Conservation (phyloP, 2,329 filamentous ascomycete species). For the Chaetomium sp. region DNA sequence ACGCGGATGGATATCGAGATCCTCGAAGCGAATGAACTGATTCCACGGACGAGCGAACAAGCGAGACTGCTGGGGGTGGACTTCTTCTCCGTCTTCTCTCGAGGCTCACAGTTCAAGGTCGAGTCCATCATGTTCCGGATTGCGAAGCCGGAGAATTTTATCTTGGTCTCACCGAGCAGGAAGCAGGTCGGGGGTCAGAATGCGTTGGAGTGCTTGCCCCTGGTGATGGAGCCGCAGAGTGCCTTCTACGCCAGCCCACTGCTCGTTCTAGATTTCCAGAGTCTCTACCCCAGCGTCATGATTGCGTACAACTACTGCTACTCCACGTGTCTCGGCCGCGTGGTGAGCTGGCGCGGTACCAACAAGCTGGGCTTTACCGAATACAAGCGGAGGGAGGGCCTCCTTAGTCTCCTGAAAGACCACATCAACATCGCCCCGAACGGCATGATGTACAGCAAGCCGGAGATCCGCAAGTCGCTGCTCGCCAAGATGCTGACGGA, state of each 20-base stretch:
- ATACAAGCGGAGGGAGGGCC: slow-evolving; percentile 67
- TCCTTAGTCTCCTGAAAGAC: slow-evolving; percentile 73
- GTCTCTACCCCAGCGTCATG: slow-evolving; percentile 94
- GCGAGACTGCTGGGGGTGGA: slow-evolving; percentile 88
- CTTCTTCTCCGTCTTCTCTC: slow-evolving; percentile 92
- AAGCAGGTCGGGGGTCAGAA: slow-evolving; percentile 94
- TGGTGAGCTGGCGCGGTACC: slow-evolving; percentile 78
- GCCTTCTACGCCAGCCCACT: slow-evolving; percentile 88
- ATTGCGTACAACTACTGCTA: slow-evolving; percentile 99
- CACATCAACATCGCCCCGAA: slow-evolving; percentile 91
- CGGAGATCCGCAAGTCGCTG: slow-evolving; percentile 79
- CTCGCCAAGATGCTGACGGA: slow-evolving; percentile 95
- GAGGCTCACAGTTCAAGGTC: slow-evolving; percentile 96
- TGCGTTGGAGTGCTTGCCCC: slow-evolving; percentile 83
- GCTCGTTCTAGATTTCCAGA: slow-evolving; percentile 91
- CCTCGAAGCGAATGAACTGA: slow-evolving; percentile 80
- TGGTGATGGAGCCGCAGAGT: slow-evolving; percentile 97
- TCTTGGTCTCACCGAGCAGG: slow-evolving; percentile 80
- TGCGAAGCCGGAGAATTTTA: slow-evolving; percentile 90
- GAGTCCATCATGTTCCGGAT: slow-evolving; percentile 99
- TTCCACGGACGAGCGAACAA: slow-evolving; percentile 87
- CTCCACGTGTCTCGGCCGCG: slow-evolving; percentile 85
- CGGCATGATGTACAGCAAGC: slow-evolving; percentile 89
- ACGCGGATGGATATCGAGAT: slow-evolving; percentile 84
- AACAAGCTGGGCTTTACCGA: slow-evolving; percentile 94